These are phyloP conservation scores for Colletotrichum australisinense DNA, from an alignment of 2,329 filamentous ascomycete species.

Conservation along the genomic window DNA sequence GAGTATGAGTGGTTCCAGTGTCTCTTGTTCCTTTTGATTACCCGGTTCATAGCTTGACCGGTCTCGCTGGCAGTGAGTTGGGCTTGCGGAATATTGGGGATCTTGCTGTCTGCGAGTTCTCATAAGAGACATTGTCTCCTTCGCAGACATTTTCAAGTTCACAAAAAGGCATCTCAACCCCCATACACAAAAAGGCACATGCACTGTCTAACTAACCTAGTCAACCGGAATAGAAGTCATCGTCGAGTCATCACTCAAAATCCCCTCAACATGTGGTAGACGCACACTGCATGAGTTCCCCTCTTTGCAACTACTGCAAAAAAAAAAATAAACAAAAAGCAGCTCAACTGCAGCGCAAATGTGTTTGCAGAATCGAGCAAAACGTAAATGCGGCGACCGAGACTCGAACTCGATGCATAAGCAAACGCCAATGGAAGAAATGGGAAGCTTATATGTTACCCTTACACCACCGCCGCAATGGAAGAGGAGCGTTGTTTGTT, in stretches of 20 bases:
- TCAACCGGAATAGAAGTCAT: too few relatives aligned
- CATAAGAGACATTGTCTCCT: neutral
- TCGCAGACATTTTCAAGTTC: too few relatives aligned
- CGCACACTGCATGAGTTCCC: too few relatives aligned
- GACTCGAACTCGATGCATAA: constrained; percentile 32
- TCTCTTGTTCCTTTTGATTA: too few relatives aligned
- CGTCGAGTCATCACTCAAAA: too few relatives aligned
- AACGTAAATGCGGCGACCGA: constrained; percentile 11
- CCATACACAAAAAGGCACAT: too few relatives aligned
- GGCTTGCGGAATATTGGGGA: neutral
- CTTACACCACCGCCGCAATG: constrained; percentile 28
- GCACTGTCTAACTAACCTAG: too few relatives aligned
- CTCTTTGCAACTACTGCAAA: too few relatives aligned
- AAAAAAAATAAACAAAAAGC: neutral
- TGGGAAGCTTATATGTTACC: constrained; percentile 35
- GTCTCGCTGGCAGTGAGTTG: neutral
- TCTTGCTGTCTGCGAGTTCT: neutral
- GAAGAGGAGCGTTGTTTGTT: neutral
- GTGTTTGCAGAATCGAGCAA: neutral
- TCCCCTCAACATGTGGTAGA: too few relatives aligned
- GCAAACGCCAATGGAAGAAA: neutral
- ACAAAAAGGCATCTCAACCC: too few relatives aligned
- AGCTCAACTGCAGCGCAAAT: neutral
- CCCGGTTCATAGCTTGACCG: neutral
- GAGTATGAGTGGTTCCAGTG: too few relatives aligned